Evolutionary conservation across 1,139 yeast species (phyloP), one percentile per base, ranked within the genome.

Genomic region (Suhomyces bribrorum): DNA sequence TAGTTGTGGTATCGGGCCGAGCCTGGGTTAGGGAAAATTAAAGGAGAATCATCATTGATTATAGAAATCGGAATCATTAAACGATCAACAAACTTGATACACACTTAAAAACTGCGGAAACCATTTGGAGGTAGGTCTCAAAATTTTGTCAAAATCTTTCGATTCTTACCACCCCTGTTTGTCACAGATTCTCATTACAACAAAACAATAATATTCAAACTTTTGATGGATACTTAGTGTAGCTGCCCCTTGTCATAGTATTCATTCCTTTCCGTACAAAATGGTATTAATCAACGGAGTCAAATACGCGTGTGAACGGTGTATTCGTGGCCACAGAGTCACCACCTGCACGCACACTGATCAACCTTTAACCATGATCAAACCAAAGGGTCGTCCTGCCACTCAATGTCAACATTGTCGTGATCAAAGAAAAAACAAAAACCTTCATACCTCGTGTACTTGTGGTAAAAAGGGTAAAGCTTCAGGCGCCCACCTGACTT

Each of bases 351-450:
- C 84, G 37, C 98, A 92, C 59, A 82, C 92, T 1, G 96, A 92
- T 52, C 88, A 86, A 56, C 95, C 95, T 3, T 67, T 92, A 48
- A 83, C 87, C 57, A 84, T 85, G 87, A 90, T 92, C 60, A 90
- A 90, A 59, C 96, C 96, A 9, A 92, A 90, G 59, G 98, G 98
- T 4, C 73, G 98, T 39, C 98, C 98, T 1, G 81, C 96, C 0
- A 83, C 96, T 3, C 96, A 89, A 57, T 90, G 97, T 54, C 73
- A 76, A 30, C 95, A 86, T 57, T 90, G 97, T 58, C 81, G 92
- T 44, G 92, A 85, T 41, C 79, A 82, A 52, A 72, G 96, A 31
- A 85, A 83, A 57, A 59, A 72, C 44, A 84, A 83, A 50, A 79
- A 83, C 49, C 66, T 82, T 7, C 95, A 87, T 56, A 79, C 82